phyloP scores from a whole-genome alignment of 805 yeast species.

The Nematodospora valgi region DNA sequence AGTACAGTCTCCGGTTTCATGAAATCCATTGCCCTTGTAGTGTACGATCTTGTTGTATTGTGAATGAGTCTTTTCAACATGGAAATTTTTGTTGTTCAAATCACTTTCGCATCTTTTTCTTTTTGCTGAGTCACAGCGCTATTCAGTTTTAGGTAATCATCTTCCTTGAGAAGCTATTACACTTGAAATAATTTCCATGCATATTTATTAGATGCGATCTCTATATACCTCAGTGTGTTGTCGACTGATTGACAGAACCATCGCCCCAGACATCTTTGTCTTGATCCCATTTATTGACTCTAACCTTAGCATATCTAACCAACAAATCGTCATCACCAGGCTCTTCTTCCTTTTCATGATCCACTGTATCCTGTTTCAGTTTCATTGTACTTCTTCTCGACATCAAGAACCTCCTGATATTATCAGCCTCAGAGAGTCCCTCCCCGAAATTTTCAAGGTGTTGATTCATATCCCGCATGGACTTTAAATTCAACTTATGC shows the following conservation, averaged over 20 bases:
- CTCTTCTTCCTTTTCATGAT: conserved; percentile 16
- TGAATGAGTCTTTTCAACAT: neutral
- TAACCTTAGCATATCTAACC: conserved; percentile 29
- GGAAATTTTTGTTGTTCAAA: neutral
- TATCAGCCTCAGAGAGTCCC: conserved; percentile 23
- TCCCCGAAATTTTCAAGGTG: conserved; percentile 27
- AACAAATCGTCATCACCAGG: conserved; percentile 27
- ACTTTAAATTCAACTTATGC: conserved; percentile 23
- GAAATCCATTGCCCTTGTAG: conserved; percentile 94
- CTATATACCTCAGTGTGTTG: too few relatives aligned
- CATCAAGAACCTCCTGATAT: conserved; percentile 32
- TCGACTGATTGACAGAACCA: too few relatives aligned
- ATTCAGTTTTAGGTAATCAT: too few relatives aligned
- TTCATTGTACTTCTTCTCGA: conserved; percentile 27
- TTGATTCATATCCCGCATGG: conserved; percentile 26
- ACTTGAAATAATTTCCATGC: too few relatives aligned
- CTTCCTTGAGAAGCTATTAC: too few relatives aligned
- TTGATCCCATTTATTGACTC: conserved; percentile 18
- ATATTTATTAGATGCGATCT: too few relatives aligned
- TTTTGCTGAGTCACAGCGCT: too few relatives aligned
- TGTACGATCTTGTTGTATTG: neutral
- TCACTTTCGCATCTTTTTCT: neutral
- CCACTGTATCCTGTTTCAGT: conserved; percentile 15
- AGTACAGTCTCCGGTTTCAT: conserved; percentile 78
- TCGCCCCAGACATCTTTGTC: too few relatives aligned